Base-by-base conservation (phyloP, 169 alveolate species). In the Cryptosporidium ubiquitum region DNA sequence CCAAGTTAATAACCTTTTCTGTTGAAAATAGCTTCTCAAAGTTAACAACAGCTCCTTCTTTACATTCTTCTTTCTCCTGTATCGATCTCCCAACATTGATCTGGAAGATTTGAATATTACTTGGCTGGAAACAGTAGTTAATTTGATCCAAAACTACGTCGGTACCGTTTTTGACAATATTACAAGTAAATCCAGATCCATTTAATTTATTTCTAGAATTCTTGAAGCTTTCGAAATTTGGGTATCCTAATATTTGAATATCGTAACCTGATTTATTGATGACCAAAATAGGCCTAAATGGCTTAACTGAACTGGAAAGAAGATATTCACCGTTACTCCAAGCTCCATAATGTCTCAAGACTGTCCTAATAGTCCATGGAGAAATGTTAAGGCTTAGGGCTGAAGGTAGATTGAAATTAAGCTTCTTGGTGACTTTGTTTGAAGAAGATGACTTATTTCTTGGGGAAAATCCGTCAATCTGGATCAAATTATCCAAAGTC, bases 221-320 rank as follows among this genome's bases (percentile, higher is more conserved):
- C n/a, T 31, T 20, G n/a, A 44, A 79, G 66, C 55, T 44, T 3
- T 79, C 89, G 39, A 79, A 79, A 35, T 64, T 64, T 9, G 71
- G 71, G 52, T 61, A 61, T 35, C 68, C 74, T 12, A 79, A 9
- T 40, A 79, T 6, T 33, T 42, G 57, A 10, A 79, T 61, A 64
- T 79, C 89, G 29, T 42, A 79, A n/a, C 89, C 89, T 1, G 89
- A 37, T 10, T 79, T 31, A 31, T 79, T 79, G 2, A 58, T 10
- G 10, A 79, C 69, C 1, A 31, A 5, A 29, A 61, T 23, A 14
- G 89, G 75, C 42, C 69, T 39, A 44, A 61, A 79, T 23, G 51
- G 26, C 29, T 26, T 40, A 18, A 64, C 37, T 1, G 44, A 16
- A 14, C 52, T 26, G 35, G 47, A 60, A 26, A 23, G 68, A 0